Evolutionary conservation across 306 rosid species (phyloP), one percentile per base, ranked within the genome.

Genomic region (Acacia acuminata): DNA sequence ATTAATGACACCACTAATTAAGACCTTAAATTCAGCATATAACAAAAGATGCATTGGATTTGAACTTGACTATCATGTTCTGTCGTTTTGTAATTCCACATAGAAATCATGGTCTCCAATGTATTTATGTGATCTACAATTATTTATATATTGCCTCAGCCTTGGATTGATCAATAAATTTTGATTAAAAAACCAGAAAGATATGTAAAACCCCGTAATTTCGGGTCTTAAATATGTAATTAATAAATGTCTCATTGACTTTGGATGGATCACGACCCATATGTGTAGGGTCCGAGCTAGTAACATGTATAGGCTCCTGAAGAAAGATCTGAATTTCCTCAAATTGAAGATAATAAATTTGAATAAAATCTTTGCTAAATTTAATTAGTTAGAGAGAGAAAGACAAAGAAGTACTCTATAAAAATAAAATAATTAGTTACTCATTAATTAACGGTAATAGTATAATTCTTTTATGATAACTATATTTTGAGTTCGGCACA

Each of bases 11-110:
- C 55, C 36, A 10, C 55, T 69, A 69, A 36, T 20, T 75, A 71
- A 38, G 51, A 75, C 78, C 78, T 75, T 75, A 75, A 75, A 75
- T 55, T 64, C 58, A 43, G 80, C 58, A 76, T 20, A 55, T 51
- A 60, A 61, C 71, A 77, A 40, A 11, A 63, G 17, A 77, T 77
- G 19, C 45, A 58, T 16, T 43, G 81, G 61, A 44, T 44, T 63
- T 19, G 73, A 77, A 77, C 27, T 73, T 44, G 53, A 63, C 72
- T 63, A 25, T 63, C 81, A 63, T 77, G 73, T 77, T 44, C 45
- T 63, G 73, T 27, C 80, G 56, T 63, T 61, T 63, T 20, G 30
- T 27, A 43, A 44, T n/a, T 56, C 69, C 15, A 40, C 44, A 76
- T 27, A 16, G 42, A 53, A 75, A 75, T 76, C 42, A 38, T 60